Conservation (phyloP, 768 basidiomycete species). For the Strobilomyces confusus region DNA sequence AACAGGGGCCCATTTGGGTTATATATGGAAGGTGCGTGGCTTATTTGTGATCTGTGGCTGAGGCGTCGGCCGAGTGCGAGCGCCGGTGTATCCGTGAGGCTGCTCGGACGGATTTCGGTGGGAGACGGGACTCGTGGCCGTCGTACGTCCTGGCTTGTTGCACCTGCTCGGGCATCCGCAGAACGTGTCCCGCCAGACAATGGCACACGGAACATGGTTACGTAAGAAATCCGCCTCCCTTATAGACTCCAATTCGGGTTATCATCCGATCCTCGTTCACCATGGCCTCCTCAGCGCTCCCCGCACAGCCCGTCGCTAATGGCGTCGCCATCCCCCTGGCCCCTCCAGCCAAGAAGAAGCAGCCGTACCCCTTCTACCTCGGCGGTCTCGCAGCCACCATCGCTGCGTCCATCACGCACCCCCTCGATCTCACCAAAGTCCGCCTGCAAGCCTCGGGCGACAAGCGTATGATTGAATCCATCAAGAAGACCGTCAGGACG, state of each 20-base stretch:
- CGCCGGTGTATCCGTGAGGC: not conserved
- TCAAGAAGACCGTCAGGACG: constrained; percentile 77
- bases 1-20: not conserved
- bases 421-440: constrained; percentile 88
- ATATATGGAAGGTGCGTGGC: not conserved
- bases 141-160: not conserved
- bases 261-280: not conserved
- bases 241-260: constrained; percentile 7
- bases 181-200: not conserved
- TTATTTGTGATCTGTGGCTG: not conserved
- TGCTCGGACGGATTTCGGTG: not conserved
- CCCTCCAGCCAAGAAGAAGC: constrained; percentile 42
- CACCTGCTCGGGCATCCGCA: not conserved
- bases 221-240: constrained; percentile 6
- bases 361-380: constrained; percentile 84
- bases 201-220: constrained; percentile 5
- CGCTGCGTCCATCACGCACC: constrained; percentile 85
- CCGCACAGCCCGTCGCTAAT: constrained; percentile 10
- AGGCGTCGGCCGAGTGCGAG: not conserved
- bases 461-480: constrained; percentile 82
- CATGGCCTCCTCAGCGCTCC: constrained; percentile 15
- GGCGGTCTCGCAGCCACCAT: constrained; percentile 86
- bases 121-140: not conserved
- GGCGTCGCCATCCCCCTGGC: constrained; percentile 1
- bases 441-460: constrained; percentile 89